phyloP scores from a whole-genome alignment of 2,329 filamentous ascomycete genomes.

The Aspergillus fijiensis region DNA sequence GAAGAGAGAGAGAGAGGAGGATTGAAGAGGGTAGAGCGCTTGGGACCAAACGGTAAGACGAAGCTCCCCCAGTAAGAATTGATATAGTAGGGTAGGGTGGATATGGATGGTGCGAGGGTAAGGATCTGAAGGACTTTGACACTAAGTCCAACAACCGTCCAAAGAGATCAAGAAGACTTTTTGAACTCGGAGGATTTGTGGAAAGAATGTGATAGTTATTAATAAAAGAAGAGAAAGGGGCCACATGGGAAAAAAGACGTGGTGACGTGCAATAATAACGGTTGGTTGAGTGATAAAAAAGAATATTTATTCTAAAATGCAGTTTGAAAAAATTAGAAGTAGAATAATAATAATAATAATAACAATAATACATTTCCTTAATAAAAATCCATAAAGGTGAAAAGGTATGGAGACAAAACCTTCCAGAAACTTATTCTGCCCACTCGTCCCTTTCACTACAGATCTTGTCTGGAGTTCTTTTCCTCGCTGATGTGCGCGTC shows the following conservation, averaged over 20 bases:
- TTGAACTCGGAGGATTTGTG: conserved; percentile 16
- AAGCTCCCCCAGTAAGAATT: conserved; percentile 10
- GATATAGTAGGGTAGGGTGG: conserved; percentile 13
- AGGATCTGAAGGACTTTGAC: conserved; percentile 1
- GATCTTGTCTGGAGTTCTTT: not conserved
- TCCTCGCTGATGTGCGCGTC: conserved; percentile 1
- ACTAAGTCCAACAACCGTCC: conserved; percentile 2
- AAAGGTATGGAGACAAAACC: conserved; percentile 11
- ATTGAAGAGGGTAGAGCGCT: conserved; percentile 15
- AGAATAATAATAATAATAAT: not conserved
- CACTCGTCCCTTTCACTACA: not conserved
- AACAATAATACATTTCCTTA: not conserved
- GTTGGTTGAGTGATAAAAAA: conserved; percentile 7
- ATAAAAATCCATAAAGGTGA: not conserved
- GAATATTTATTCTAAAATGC: not conserved
- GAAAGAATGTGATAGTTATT: conserved; percentile 20
- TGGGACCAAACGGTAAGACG: conserved; percentile 12
- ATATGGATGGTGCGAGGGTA: conserved; percentile 4
- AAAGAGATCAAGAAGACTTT: conserved; percentile 3
- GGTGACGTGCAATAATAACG: conserved; percentile 19
- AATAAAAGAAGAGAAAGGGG: conserved; percentile 18
- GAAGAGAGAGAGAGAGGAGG: conserved; percentile 18
- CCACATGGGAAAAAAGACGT: conserved; percentile 18
- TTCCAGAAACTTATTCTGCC: conserved; percentile 12
- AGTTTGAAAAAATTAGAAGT: not conserved